A percentile compares a stretch with the other conserved stretches of the same genome.
These are phyloP conservation scores for Wickerhamomyces strasburgensis DNA, from an alignment of 805 yeast genomes.

Conservation along the genomic window DNA sequence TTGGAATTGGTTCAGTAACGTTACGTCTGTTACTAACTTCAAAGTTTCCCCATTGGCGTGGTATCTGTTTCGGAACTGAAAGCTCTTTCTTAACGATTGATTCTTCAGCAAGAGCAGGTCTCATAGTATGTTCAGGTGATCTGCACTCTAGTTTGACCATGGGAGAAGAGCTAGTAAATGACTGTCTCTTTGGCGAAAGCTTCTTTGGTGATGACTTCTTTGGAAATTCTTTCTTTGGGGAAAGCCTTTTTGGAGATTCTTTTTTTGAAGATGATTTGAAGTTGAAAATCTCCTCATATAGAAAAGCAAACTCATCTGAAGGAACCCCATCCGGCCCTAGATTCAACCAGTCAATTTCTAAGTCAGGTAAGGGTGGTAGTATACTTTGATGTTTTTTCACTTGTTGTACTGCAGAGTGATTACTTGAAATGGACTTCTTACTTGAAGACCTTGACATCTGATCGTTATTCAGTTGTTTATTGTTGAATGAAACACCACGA, in stretches of 20 bases:
- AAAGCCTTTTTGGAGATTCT: slow-evolving; percentile 2
- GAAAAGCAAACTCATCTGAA: slow-evolving; percentile 25
- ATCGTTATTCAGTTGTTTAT: slow-evolving; percentile 13
- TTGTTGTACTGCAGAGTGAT: background rate
- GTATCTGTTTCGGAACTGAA: slow-evolving; percentile 6
- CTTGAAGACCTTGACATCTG: slow-evolving; percentile 24
- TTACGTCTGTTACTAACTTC: slow-evolving; percentile 14
- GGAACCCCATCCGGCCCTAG: slow-evolving; percentile 15
- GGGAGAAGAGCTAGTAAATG: slow-evolving; percentile 3
- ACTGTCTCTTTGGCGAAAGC: background rate
- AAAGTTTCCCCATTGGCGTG: slow-evolving; percentile 14
- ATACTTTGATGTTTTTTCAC: slow-evolving; percentile 23
- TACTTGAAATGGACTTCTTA: slow-evolving; percentile 16
- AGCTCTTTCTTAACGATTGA: slow-evolving; percentile 1
- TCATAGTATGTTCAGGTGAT: background rate
- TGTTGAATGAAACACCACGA: slow-evolving; percentile 29
- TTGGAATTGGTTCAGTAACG: slow-evolving; percentile 17
- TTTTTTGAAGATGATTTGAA: slow-evolving; percentile 13
- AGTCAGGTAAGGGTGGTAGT: slow-evolving; percentile 26
- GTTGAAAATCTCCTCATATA: slow-evolving; percentile 28
- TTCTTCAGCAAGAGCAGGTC: background rate
- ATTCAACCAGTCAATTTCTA: slow-evolving; percentile 22
- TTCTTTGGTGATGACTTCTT: slow-evolving; percentile 3
- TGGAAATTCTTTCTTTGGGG: slow-evolving; percentile 1
- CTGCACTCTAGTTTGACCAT: no score